Conservation (phyloP, 1,284 basidiomycete species). For the Tilletia indica region DNA sequence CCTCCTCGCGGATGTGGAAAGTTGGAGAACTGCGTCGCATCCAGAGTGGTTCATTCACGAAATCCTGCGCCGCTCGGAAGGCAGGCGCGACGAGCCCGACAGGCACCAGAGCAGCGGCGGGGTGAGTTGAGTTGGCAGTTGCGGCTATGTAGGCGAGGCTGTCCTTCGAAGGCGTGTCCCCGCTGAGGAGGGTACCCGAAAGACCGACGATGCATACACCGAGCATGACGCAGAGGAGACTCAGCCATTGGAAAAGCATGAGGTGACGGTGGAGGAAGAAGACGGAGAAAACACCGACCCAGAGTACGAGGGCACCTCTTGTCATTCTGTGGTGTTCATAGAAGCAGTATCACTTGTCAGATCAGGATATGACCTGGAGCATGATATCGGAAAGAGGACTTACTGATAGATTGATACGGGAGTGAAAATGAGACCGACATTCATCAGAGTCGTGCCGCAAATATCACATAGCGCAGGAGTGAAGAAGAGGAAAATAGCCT, state of each 20-base stretch:
- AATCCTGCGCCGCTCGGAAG: background rate
- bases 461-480: constrained; percentile 84
- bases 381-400: background rate
- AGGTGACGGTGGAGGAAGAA: constrained; percentile 70
- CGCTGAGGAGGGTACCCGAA: constrained; percentile 63
- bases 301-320: constrained; percentile 90
- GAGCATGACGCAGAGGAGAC: constrained; percentile 81
- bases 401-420: constrained; percentile 88
- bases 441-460: constrained; percentile 89
- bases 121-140: background rate
- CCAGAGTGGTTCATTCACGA: constrained; percentile 9
- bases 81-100: background rate
- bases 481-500: constrained; percentile 64
- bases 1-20: constrained; percentile 23
- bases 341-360: background rate
- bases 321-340: constrained; percentile 65
- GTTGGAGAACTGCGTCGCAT: background rate
- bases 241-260: constrained; percentile 68
- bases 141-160: background rate
- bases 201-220: constrained; percentile 89
- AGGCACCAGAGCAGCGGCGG: constrained; percentile 1
- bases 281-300: constrained; percentile 89
- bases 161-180: background rate
- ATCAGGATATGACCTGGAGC: background rate
- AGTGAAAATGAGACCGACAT: constrained; percentile 87